Evolutionary conservation across 345 rosid genomes (phyloP).

Genomic region (Populus deltoides): DNA sequence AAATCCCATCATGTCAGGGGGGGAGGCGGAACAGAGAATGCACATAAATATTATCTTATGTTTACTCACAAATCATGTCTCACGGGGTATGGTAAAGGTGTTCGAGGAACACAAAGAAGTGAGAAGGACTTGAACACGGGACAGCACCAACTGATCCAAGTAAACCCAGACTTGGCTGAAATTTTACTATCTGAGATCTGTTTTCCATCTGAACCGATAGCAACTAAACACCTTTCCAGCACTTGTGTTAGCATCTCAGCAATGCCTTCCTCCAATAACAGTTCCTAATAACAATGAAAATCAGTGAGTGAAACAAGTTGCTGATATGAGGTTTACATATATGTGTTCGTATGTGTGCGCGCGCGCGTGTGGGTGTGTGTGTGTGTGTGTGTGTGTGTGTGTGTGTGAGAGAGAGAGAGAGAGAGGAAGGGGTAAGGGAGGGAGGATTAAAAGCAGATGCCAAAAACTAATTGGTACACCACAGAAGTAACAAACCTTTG

Average conservation of each 20-base stretch:
- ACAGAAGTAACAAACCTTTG: conserved; percentile 52
- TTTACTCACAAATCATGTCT: conserved; percentile 53
- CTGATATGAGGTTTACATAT: not conserved
- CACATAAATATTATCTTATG: conserved; percentile 7
- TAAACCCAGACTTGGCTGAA: conserved; percentile 41
- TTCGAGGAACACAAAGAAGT: conserved; percentile 52
- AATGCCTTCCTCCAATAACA: conserved; percentile 66
- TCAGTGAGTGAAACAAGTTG: conserved; percentile 14
- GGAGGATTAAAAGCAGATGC: not conserved
- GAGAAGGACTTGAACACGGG: conserved; percentile 72
- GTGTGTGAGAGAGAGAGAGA: not conserved
- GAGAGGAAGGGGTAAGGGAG: not conserved
- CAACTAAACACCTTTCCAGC: conserved; percentile 63
- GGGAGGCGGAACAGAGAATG: not conserved
- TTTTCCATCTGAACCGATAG: conserved; percentile 46
- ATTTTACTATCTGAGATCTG: conserved; percentile 42
- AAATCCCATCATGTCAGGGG: not conserved
- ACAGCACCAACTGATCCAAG: conserved; percentile 58
- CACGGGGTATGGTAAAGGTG: conserved; percentile 35
- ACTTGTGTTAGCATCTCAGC: conserved; percentile 52
- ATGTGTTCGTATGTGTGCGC: not conserved
- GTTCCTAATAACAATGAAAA: conserved; percentile 42
- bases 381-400: not conserved
- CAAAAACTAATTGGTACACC: not conserved
- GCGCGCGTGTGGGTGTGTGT: not conserved